Percentiles rank a stretch among this genome's conserved stretches.
phyloP scores from a whole-genome alignment of 2,329 filamentous ascomycete species.

The Thelonectria rubi region DNA sequence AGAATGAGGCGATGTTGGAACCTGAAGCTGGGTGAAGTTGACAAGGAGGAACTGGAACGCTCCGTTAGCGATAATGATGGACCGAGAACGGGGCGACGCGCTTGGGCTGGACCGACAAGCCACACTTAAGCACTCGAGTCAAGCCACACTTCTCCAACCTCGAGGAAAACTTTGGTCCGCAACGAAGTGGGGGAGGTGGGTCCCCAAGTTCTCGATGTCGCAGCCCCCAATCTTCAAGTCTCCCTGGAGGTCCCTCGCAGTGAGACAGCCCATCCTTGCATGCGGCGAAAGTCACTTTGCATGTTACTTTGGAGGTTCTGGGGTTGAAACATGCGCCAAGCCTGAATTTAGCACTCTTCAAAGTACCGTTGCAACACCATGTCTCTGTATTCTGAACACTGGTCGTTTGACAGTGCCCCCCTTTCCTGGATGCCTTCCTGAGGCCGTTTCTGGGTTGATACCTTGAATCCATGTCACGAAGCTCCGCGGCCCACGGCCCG shows the following conservation, averaged over 20 bases:
- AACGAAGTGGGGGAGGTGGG: slow-evolving; percentile 18
- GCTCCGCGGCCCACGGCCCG: slow-evolving; percentile 9
- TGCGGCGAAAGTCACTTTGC: not conserved
- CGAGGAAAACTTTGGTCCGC: not conserved
- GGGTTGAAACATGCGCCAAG: not conserved
- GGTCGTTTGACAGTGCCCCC: not conserved
- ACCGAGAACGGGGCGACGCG: slow-evolving; percentile 22
- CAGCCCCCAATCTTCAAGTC: not conserved
- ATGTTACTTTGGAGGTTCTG: not conserved
- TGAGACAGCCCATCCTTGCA: slow-evolving; percentile 18
- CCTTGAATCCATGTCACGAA: not conserved
- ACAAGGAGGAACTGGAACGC: slow-evolving; percentile 7
- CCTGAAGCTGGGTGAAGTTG: slow-evolving; percentile 2
- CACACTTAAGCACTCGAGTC: slow-evolving; percentile 13
- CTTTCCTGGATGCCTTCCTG: not conserved
- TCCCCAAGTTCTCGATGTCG: not conserved
- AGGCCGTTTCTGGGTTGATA: slow-evolving; percentile 2
- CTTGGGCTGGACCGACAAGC: slow-evolving; percentile 17
- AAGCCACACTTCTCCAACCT: slow-evolving; percentile 8
- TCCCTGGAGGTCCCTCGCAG: not conserved
- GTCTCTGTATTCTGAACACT: slow-evolving; percentile 5
- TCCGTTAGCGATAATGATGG: slow-evolving; percentile 4
- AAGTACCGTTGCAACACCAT: not conserved
- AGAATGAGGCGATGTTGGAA: slow-evolving; percentile 6
- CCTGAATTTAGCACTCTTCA: not conserved